phyloP scores from a whole-genome alignment of 192 early-diverging fungal species.

The Glomus cerebriforme region DNA sequence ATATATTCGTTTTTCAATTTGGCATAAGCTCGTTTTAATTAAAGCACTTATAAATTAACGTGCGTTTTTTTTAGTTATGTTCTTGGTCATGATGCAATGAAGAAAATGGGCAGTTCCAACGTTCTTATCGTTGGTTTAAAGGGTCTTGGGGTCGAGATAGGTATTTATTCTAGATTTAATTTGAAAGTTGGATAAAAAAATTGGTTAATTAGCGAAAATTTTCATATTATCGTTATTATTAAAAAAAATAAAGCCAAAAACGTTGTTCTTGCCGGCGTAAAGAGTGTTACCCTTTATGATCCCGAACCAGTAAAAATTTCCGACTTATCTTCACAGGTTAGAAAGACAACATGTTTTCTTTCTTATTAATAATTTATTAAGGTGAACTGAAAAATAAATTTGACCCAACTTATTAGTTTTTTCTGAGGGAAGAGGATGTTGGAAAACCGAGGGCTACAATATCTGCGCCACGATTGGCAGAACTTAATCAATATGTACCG shows the following conservation, averaged over 20 bases:
- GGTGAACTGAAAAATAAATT: conserved; percentile 4
- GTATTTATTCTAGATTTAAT: conserved; percentile 46
- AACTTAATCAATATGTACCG: conserved; percentile 97
- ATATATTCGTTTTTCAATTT: conserved; percentile 47
- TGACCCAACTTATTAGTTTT: conserved; percentile 67
- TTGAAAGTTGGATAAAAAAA: not conserved
- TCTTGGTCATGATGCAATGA: conserved; percentile 94
- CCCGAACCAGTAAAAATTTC: conserved; percentile 68
- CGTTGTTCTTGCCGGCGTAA: conserved; percentile 97
- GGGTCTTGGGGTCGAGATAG: conserved; percentile 97
- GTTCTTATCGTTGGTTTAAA: conserved; percentile 95
- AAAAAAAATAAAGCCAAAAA: conserved; percentile 79
- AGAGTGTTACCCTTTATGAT: conserved; percentile 96
- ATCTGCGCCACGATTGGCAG: conserved; percentile 79
- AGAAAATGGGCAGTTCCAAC: conserved; percentile 95
- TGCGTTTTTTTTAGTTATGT: conserved; percentile 68
- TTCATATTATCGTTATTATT: not conserved
- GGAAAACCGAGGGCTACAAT: conserved; percentile 83
- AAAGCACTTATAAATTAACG: not conserved
- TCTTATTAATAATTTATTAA: not conserved
- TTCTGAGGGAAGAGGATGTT: conserved; percentile 78
- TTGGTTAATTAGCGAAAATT: not conserved
- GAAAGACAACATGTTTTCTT: not conserved
- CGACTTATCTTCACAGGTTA: conserved; percentile 90
- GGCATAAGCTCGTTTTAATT: not conserved